phyloP scores from a whole-genome alignment of 2,329 filamentous ascomycete genomes.

The Endothia cerciana region DNA sequence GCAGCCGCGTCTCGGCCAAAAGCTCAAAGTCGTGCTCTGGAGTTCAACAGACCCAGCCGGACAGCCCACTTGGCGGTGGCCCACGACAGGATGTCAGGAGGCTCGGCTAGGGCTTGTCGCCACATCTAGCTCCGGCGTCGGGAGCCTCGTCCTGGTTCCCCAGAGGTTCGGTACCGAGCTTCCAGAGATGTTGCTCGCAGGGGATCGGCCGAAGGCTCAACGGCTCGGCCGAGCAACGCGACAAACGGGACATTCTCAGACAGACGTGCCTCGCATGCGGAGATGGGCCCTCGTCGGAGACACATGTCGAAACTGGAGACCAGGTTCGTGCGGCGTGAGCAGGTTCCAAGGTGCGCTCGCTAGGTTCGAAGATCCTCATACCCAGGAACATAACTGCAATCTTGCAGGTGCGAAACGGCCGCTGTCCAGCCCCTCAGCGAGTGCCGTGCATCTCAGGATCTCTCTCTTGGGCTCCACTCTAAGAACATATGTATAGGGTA shows the following conservation, averaged over 20 bases:
- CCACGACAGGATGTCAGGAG: background rate
- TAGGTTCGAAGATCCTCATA: slow-evolving; percentile 1
- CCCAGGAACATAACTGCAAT: background rate
- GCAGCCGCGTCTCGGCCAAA: too few species aligned
- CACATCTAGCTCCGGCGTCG: background rate
- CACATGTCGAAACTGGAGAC: background rate
- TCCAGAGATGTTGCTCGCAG: too few species aligned
- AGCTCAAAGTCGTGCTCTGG: too few species aligned
- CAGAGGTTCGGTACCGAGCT: slow-evolving; percentile 8
- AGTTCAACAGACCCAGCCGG: too few species aligned
- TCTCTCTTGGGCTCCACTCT: background rate
- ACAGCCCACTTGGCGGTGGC: background rate
- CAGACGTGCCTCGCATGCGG: too few species aligned
- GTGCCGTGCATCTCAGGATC: background rate
- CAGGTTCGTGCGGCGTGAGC: background rate
- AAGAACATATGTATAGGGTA: background rate
- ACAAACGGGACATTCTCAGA: too few species aligned
- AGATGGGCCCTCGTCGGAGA: too few species aligned
- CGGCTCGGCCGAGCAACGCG: too few species aligned
- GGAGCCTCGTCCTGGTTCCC: background rate
- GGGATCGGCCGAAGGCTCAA: too few species aligned
- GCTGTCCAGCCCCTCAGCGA: background rate
- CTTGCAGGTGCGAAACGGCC: too few species aligned
- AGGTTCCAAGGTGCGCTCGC: background rate
- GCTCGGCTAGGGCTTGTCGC: background rate